These are phyloP conservation scores for Metrosideros polymorpha DNA, from an alignment of 441 rosid species.

Conservation along the genomic window DNA sequence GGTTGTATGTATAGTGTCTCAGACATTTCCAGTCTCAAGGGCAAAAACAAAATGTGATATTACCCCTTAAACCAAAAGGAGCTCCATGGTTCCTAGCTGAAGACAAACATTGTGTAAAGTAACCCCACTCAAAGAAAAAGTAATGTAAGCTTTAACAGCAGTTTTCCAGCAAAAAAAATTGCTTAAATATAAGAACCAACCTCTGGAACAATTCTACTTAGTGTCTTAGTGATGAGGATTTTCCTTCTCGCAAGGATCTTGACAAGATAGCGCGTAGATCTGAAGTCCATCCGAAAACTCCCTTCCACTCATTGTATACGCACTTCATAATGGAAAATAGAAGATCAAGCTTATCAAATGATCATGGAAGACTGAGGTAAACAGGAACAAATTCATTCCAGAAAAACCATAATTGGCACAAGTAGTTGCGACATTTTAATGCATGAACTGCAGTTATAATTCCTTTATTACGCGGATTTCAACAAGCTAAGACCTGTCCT, in stretches of 20 bases:
- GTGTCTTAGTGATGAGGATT: slow-evolving; percentile 46
- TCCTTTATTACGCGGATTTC: not conserved
- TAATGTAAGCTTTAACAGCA: not conserved
- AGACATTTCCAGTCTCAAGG: not conserved
- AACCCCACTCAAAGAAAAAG: not conserved
- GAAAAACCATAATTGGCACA: not conserved
- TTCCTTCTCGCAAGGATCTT: slow-evolving; percentile 59
- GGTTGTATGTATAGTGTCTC: not conserved
- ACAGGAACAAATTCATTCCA: not conserved
- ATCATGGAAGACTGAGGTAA: not conserved
- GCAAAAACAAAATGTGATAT: not conserved
- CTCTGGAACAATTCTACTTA: slow-evolving; percentile 10
- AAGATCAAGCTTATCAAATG: not conserved
- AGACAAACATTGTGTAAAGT: not conserved
- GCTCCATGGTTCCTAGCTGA: not conserved
- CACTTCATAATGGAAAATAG: slow-evolving; percentile 28
- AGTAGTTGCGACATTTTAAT: not conserved
- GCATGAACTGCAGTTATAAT: not conserved
- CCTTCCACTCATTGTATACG: slow-evolving; percentile 86
- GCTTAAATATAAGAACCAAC: not conserved
- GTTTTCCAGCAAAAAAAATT: not conserved
- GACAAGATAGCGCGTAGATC: slow-evolving; percentile 55
- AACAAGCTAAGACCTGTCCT: not conserved
- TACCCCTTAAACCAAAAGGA: not conserved
- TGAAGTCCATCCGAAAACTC: slow-evolving; percentile 60